A percentile compares a stretch with the other conserved stretches of the same genome.
Evolutionary conservation across 2,329 filamentous ascomycete genomes (phyloP).

Genomic region (Neonectria ditissima): DNA sequence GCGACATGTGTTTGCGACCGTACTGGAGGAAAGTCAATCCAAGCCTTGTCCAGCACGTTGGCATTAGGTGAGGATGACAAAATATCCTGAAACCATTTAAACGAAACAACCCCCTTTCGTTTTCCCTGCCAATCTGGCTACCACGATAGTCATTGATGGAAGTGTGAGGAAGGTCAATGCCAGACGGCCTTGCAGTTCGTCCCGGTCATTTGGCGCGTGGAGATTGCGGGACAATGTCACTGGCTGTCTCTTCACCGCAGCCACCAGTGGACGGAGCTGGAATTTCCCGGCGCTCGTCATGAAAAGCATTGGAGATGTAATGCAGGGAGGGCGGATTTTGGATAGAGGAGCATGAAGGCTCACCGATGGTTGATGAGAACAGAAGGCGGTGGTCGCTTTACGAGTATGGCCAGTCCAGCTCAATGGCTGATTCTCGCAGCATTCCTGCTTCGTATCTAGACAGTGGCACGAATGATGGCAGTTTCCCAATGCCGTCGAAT

Average conservation of each 20-base stretch:
- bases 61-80: conserved; percentile 13
- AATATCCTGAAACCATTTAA: conserved; percentile 15
- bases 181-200: background rate
- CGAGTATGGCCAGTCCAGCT: background rate
- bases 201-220: background rate
- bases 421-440: background rate
- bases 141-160: background rate
- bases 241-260: background rate
- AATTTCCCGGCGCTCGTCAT: conserved; percentile 14
- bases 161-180: background rate
- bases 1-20: background rate
- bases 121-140: background rate
- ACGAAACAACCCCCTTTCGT: conserved; percentile 15
- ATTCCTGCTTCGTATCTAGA: background rate
- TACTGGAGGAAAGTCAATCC: background rate
- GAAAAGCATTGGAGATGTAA: background rate
- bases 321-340: background rate
- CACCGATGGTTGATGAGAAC: background rate
- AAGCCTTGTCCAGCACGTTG: background rate
- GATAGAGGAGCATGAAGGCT: background rate
- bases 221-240: conserved; percentile 4
- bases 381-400: background rate
- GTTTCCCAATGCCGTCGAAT: background rate
- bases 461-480: background rate
- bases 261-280: conserved; percentile 9